These are phyloP conservation scores for Petunia axillaris DNA, from an alignment of 257 asterid genomes.

Conservation along the genomic window DNA sequence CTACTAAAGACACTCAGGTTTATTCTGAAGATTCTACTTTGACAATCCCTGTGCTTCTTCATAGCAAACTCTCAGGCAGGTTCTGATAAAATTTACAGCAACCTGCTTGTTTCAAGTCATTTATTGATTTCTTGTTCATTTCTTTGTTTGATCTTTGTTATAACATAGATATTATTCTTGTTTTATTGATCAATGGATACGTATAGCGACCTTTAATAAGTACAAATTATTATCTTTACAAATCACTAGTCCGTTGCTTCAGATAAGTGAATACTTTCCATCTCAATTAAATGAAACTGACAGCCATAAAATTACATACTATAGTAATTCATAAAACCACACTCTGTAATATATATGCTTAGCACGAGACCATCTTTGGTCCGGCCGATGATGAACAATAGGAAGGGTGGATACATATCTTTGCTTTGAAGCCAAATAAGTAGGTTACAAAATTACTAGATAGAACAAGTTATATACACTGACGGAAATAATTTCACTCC, in stretches of 20 bases:
- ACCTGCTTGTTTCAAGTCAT: neutral
- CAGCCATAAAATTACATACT: neutral
- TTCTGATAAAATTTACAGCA: constrained; percentile 15
- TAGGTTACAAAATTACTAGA: neutral
- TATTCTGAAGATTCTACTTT: neutral
- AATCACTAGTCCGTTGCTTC: no score
- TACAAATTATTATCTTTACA: no score
- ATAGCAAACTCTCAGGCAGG: neutral
- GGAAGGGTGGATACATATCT: neutral
- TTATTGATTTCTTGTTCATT: neutral
- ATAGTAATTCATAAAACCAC: neutral
- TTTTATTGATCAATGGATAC: no score
- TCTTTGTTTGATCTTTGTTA: neutral
- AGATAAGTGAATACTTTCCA: neutral
- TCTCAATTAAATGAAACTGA: neutral
- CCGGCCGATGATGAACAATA: neutral
- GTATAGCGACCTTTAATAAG: no score
- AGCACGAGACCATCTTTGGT: constrained; percentile 21
- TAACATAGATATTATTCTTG: no score
- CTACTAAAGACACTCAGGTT: neutral
- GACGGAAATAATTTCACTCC: neutral
- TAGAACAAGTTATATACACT: neutral
- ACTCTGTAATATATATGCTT: neutral
- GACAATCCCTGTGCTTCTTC: constrained; percentile 18
- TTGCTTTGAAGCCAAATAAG: neutral